phyloP scores from a whole-genome alignment of 495 filamentous ascomycete genomes.

The Neurospora sp. region DNA sequence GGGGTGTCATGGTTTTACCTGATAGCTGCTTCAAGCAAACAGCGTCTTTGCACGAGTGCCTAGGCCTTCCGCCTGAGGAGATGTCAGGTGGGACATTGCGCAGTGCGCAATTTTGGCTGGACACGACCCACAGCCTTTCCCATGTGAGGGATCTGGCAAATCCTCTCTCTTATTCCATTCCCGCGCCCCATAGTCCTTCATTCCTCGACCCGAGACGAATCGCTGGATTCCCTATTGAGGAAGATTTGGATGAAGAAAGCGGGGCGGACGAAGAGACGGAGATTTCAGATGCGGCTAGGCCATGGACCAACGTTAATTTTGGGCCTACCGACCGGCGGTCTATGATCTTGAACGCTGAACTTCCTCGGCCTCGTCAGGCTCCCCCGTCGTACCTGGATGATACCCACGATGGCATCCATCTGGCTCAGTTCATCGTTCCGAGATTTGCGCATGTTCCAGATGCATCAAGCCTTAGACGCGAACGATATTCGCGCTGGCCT shows the following conservation, averaged over 20 bases:
- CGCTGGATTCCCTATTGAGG: background rate
- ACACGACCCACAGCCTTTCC: constrained; percentile 18
- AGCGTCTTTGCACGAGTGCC: constrained; percentile 16
- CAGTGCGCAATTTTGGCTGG: constrained; percentile 5
- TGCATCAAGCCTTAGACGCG: background rate
- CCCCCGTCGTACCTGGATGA: constrained; percentile 2
- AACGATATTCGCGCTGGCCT: background rate
- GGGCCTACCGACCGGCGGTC: background rate
- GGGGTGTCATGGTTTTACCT: constrained; percentile 38
- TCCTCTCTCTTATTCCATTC: constrained; percentile 1
- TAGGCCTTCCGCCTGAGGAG: constrained; percentile 21
- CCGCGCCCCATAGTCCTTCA: background rate
- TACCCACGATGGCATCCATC: constrained; percentile 5
- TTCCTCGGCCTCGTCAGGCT: background rate
- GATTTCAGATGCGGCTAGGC: constrained; percentile 12
- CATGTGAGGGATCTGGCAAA: constrained; percentile 15
- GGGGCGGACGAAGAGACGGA: constrained; percentile 14
- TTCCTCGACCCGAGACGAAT: constrained; percentile 6
- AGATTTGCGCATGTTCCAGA: constrained; percentile 8
- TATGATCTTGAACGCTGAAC: background rate
- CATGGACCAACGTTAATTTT: background rate
- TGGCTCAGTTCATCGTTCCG: constrained; percentile 15
- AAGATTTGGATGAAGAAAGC: background rate
- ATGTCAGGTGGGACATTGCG: constrained; percentile 1
- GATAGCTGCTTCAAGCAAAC: constrained; percentile 30